Conservation (phyloP, 331 rosid genomes). For the Telfairia occidentalis region DNA sequence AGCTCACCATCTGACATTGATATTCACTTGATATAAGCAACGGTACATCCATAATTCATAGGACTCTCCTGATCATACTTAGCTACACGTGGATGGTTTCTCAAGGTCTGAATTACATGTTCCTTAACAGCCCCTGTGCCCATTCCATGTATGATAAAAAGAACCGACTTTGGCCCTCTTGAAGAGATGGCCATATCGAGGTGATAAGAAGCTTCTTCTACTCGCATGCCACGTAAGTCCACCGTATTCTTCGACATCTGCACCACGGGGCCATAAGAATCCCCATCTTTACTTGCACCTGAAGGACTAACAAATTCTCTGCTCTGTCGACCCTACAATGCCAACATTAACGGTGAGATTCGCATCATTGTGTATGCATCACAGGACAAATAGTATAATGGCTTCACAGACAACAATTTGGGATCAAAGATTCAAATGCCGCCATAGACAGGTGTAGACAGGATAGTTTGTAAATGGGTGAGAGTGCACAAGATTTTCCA, state of each 20-base stretch:
- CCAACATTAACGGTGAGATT: conserved; percentile 3
- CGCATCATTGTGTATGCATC: neutral
- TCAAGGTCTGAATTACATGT: conserved; percentile 44
- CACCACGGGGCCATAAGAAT: conserved; percentile 53
- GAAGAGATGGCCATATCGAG: conserved; percentile 60
- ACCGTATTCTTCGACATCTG: conserved; percentile 82
- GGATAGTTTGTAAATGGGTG: too few species aligned
- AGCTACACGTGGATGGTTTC: conserved; percentile 55
- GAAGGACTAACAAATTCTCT: conserved; percentile 22
- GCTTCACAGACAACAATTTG: neutral
- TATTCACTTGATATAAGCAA: conserved; percentile 65
- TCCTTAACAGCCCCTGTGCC: conserved; percentile 83
- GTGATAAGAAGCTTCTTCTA: conserved; percentile 64
- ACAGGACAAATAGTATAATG: neutral
- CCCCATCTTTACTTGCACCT: conserved; percentile 25
- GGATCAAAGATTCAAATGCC: too few species aligned
- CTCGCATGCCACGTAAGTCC: conserved; percentile 74
- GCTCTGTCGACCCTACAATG: conserved; percentile 30
- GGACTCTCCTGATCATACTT: conserved; percentile 63
- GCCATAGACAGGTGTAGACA: too few species aligned
- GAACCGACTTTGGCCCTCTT: conserved; percentile 55
- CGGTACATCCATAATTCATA: conserved; percentile 80
- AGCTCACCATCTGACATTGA: neutral
- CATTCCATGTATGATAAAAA: conserved; percentile 78
- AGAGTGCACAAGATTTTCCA: too few species aligned